phyloP scores from a whole-genome alignment of 305 asterid species.

The Fraxinus sp. region DNA sequence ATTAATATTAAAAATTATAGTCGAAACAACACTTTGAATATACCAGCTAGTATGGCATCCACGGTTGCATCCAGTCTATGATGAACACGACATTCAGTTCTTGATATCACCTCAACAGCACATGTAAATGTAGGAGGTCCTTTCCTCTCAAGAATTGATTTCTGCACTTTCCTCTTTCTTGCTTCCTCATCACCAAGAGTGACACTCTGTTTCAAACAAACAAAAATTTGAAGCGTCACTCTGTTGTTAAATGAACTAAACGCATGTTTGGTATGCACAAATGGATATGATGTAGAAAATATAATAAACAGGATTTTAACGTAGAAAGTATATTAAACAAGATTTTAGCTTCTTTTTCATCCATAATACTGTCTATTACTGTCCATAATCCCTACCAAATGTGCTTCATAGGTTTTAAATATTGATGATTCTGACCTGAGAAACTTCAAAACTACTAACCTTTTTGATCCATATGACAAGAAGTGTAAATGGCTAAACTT shows the following conservation, averaged over 20 bases:
- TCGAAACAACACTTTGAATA: neutral
- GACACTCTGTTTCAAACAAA: constrained; percentile 65
- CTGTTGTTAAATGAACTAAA: constrained; percentile 1
- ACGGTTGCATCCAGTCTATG: constrained; percentile 87
- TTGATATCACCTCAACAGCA: constrained; percentile 91
- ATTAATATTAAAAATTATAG: constrained; percentile 4
- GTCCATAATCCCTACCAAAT: neutral
- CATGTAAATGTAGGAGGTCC: constrained; percentile 94
- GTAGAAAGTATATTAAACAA: neutral
- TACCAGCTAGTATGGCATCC: constrained; percentile 91
- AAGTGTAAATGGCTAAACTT: neutral
- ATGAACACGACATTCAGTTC: constrained; percentile 85
- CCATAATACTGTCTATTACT: neutral
- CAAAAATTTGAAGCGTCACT: neutral
- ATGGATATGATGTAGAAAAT: neutral
- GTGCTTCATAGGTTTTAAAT: neutral
- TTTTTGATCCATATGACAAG: constrained; percentile 1
- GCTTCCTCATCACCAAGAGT: constrained; percentile 99
- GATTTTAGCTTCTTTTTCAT: neutral
- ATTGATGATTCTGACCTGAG: constrained; percentile 12
- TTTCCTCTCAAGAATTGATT: constrained; percentile 96
- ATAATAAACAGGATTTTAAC: too few species aligned
- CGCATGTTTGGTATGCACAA: neutral
- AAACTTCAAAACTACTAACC: neutral
- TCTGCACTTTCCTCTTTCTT: constrained; percentile 92